Evolutionary conservation across 2,329 filamentous ascomycete species (phyloP), one percentile per base, ranked within the genome.

Genomic region (Orbilia brochopaga): DNA sequence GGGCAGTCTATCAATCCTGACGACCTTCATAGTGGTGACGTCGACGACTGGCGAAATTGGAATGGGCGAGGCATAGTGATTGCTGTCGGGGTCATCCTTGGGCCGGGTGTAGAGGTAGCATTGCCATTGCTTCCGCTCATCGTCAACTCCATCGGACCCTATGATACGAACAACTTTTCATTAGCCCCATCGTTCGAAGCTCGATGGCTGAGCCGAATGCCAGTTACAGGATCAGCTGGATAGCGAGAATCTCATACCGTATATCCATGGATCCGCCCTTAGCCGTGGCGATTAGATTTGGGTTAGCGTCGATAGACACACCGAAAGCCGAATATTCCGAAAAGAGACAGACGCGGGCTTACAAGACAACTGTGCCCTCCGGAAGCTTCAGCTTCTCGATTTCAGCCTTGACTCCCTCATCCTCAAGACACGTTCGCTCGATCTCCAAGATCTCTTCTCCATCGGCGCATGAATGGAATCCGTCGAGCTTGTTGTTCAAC

Each of bases 11-110:
- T 91, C 88, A 74, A 91, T 88, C 10, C 88, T 85, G 51, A 89
- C 83, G 40, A 91, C 83, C 76, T 87, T 85, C 80, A 85, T 84
- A 1, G 83, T 86, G 44, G 83, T 82, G 0, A 83, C 84, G 76
- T 87, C 86, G 46, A 91, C 81, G 19, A 90, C 87, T 0, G 88
- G 87, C 1, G 86, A 88, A 73, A 88, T 86, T n/a, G 84, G 82
- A 1, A 89, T 80, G 0, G 88, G 88, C 74, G 88, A 83, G 0
- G 88, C 85, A 76, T 90, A 90, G 77, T 90, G 86, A 76, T 88
- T 89, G 46, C 84, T 85, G 76, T 90, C 87, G 75, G 88, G 85
- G 5, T 80, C 77, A 0, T 84, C 75, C 76, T 89, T 87, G 30
- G 81, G 79, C 21, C 86, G 81, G 79, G 88, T 83, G 79, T 90